Base-by-base conservation (phyloP, 352 stramenopile species). In the Globisporangium rhizosaccharum region DNA sequence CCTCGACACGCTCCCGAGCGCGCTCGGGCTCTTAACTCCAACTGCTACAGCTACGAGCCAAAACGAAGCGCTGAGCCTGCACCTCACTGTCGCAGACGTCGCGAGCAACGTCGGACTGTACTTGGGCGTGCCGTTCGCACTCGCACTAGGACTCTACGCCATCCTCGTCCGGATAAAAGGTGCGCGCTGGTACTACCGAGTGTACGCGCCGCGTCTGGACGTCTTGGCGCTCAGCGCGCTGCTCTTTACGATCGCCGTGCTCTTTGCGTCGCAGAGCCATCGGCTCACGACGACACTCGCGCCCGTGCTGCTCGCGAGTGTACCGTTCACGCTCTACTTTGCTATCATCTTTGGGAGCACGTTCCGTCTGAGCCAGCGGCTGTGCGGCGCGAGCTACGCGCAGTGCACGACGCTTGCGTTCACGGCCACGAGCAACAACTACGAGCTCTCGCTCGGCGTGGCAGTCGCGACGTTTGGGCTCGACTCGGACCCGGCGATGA, bases 381-480 rank as follows among this genome's bases (percentile, higher is more conserved):
- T 26, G n/a, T 39, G 44, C 54, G 75, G 72, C 15, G 73, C 66
- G n/a, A 72, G 60, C 5, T 85, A 87, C 65, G 33, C 62, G 10
- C 78, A 83, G 61, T 68, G 70, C 51, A 65, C 70, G 14, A 74
- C 74, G 30, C 68, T 88, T 9, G 72, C 78, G 26, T 88, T 94
- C 62, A 92, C 86, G 37, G 79, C 80, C n/a, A 85, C 77, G n/a
- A 91, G 80, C 66, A 94, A 92, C 76, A 92, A 92, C 66, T 94
- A 89, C 63, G 84, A 92, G 59, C 61, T 93, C 47, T 85, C 79
- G 33, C 66, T 89, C 30, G 84, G 78, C 7, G 71, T 90, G 39
- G 77, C 82, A 2, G 78, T 91, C 4, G 71, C 72, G 11, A 76
- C 82, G 20, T 94, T 89, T 20, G 84, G 84, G 0, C 63, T 88